Conservation (phyloP, 768 basidiomycete species). For the Coprinellus micaceus region DNA sequence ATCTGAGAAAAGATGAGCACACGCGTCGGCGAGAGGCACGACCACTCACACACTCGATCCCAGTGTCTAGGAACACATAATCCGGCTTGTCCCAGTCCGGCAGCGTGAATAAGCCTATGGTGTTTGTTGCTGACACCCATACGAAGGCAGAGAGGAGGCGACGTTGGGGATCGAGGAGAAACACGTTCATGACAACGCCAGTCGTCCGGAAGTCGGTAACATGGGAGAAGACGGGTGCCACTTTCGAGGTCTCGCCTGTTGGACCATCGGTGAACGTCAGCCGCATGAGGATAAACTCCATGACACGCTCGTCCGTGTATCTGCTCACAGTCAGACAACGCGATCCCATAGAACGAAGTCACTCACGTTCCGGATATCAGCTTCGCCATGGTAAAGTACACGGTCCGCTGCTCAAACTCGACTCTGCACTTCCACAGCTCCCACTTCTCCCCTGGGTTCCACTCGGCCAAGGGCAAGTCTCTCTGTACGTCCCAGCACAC, state of each 20-base stretch:
- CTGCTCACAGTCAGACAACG: slow-evolving; percentile 22
- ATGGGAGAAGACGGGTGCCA: slow-evolving; percentile 49
- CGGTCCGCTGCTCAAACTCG: slow-evolving; percentile 66
- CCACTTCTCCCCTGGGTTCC: slow-evolving; percentile 63
- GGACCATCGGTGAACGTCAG: slow-evolving; percentile 54
- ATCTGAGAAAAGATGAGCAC: slow-evolving; percentile 34
- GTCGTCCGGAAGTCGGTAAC: slow-evolving; percentile 62
- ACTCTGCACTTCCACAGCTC: slow-evolving; percentile 78
- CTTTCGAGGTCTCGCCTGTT: slow-evolving; percentile 33
- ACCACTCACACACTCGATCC: slow-evolving; percentile 64
- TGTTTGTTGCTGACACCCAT: slow-evolving; percentile 55
- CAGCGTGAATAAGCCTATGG: slow-evolving; percentile 59
- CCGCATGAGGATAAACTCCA: slow-evolving; percentile 71
- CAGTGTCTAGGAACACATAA: slow-evolving; percentile 72
- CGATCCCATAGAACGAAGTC: not conserved
- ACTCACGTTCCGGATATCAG: slow-evolving; percentile 49
- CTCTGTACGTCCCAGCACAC: slow-evolving; percentile 73
- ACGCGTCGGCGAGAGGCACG: not conserved
- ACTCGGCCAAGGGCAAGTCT: slow-evolving; percentile 60
- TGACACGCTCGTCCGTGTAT: slow-evolving; percentile 58
- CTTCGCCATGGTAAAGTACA: slow-evolving; percentile 76
- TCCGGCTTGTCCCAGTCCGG: slow-evolving; percentile 63
- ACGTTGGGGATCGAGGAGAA: slow-evolving; percentile 62
- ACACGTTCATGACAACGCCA: slow-evolving; percentile 75
- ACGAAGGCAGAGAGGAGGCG: slow-evolving; percentile 65